Conservation (phyloP, 305 asterid species). For the Solanum hybrid region DNA sequence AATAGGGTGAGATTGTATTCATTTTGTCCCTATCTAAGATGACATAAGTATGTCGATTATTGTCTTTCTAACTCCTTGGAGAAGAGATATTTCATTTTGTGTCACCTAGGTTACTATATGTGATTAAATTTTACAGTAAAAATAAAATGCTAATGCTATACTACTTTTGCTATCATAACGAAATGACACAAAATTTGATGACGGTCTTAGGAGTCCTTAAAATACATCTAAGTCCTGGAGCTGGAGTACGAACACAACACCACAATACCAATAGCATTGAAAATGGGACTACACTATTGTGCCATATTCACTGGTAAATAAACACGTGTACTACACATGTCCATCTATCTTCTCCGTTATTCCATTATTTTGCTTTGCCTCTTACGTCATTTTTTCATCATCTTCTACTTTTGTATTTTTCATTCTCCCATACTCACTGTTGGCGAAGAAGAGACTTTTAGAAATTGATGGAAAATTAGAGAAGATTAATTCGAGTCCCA, state of each 20-base stretch:
- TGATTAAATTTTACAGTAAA: not conserved
- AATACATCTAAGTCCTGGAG: slow-evolving; percentile 57
- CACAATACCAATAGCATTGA: too few species aligned
- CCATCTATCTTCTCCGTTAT: too few species aligned
- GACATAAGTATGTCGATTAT: too few species aligned
- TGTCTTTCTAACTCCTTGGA: too few species aligned
- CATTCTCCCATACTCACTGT: not conserved
- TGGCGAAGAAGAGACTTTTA: not conserved
- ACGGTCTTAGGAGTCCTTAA: slow-evolving; percentile 56
- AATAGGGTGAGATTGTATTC: too few species aligned
- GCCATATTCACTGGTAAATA: not conserved
- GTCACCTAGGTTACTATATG: not conserved
- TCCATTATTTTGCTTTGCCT: not conserved
- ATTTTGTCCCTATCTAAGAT: too few species aligned
- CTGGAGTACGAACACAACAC: too few species aligned
- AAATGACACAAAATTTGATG: slow-evolving; percentile 35
- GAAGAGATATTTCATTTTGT: too few species aligned
- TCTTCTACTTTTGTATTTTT: too few species aligned
- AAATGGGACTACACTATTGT: too few species aligned
- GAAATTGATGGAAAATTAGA: not conserved
- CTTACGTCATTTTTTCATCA: not conserved
- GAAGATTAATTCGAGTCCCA: not conserved
- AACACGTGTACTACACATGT: not conserved
- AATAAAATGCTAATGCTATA: too few species aligned
- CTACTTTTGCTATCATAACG: not conserved